Evolutionary conservation across 768 basidiomycete species (phyloP).

Genomic region (Naganishia antarctica): DNA sequence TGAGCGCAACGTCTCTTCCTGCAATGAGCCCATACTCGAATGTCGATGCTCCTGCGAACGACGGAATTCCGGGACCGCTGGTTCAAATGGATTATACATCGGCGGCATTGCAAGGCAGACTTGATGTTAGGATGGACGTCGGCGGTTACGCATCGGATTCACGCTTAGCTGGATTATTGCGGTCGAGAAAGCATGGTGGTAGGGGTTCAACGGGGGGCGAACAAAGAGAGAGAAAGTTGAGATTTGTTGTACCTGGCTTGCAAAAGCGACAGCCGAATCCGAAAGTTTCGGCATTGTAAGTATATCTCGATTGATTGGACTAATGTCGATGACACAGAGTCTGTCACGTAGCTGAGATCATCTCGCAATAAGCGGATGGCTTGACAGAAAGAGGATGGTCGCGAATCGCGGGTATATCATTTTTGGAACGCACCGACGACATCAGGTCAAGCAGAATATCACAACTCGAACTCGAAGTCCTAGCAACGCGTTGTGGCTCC

Average conservation of each 20-base stretch:
- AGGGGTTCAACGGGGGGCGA: not conserved
- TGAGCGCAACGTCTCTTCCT: not conserved
- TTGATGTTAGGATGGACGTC: not conserved
- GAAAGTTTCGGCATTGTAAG: not conserved
- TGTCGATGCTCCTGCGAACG: not conserved
- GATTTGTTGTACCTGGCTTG: constrained; percentile 10
- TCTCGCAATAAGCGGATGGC: not conserved
- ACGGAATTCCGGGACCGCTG: not conserved
- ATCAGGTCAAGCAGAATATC: too few relatives aligned
- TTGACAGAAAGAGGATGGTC: not conserved
- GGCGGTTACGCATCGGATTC: constrained; percentile 3
- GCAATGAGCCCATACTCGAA: too few relatives aligned
- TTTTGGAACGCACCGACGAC: too few relatives aligned
- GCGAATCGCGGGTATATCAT: too few relatives aligned
- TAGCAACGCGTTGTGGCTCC: too few relatives aligned
- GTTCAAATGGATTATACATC: constrained; percentile 11
- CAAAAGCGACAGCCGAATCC: constrained; percentile 10
- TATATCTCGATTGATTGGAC: too few relatives aligned
- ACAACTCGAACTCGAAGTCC: too few relatives aligned
- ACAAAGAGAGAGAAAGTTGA: not conserved
- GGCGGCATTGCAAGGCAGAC: constrained; percentile 1
- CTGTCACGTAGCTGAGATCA: too few relatives aligned
- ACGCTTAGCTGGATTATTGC: not conserved
- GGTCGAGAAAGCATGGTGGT: not conserved
- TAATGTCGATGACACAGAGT: too few relatives aligned